Evolutionary conservation across 2,329 filamentous ascomycete genomes (phyloP).

Genomic region (Sordariomycetes sp.): DNA sequence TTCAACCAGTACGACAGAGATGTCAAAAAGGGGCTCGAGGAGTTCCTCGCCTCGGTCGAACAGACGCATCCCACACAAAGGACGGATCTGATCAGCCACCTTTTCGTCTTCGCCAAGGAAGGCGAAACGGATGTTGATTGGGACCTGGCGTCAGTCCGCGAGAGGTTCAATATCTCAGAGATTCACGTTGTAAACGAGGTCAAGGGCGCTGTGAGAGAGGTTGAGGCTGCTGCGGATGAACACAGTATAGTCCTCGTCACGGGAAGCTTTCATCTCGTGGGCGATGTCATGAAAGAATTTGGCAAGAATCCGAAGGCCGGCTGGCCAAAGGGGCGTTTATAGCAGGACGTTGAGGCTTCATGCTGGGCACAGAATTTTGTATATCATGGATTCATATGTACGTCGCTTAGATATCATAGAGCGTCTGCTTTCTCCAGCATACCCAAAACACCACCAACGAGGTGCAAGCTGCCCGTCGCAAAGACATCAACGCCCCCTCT

Average conservation of each 20-base stretch:
- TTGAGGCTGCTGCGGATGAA: constrained; percentile 51
- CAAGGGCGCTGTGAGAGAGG: too few relatives aligned
- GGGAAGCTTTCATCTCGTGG: constrained; percentile 77
- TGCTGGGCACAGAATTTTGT: constrained; percentile 2
- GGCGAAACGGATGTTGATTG: constrained; percentile 9
- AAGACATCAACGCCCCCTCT: constrained; percentile 41
- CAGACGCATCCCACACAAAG: constrained; percentile 26
- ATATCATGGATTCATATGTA: constrained; percentile 2
- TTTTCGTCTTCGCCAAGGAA: constrained; percentile 74
- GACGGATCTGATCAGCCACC: constrained; percentile 53
- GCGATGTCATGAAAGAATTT: constrained; percentile 70
- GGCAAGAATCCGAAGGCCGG: too few relatives aligned
- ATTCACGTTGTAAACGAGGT: too few relatives aligned
- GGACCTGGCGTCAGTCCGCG: too few relatives aligned
- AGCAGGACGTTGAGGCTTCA: not conserved
- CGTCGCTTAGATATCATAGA: constrained; percentile 15
- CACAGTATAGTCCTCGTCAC: constrained; percentile 56
- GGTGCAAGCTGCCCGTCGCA: constrained; percentile 54
- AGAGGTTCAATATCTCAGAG: too few relatives aligned
- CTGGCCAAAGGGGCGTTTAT: constrained; percentile 34
- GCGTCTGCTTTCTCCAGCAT: constrained; percentile 38
- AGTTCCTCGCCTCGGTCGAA: constrained; percentile 49
- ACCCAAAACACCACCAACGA: constrained; percentile 46
- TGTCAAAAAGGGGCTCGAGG: constrained; percentile 53
- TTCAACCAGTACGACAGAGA: constrained; percentile 93